Conservation (phyloP, 176 grass and related monocot species). For the Zoysia pacifica region DNA sequence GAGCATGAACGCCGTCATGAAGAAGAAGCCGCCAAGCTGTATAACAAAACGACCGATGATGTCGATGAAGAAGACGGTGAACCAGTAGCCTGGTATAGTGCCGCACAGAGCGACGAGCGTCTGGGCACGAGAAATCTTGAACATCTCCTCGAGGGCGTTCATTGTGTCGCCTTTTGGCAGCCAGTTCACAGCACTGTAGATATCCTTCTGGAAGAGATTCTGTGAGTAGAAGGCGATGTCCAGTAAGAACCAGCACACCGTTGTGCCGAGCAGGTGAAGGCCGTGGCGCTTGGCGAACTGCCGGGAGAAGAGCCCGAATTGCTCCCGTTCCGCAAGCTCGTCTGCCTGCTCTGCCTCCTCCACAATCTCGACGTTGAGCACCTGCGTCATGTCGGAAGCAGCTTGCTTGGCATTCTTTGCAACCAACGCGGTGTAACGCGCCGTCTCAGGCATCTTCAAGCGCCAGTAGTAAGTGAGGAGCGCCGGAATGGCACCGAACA, state of each 20-base stretch:
- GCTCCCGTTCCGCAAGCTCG: neutral
- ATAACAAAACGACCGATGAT: conserved; percentile 27
- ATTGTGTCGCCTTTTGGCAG: conserved; percentile 11
- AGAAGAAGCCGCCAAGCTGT: conserved; percentile 34
- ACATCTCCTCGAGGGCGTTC: conserved; percentile 40
- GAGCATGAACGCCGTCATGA: conserved; percentile 46
- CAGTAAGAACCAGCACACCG: conserved; percentile 30
- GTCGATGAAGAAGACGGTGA: conserved; percentile 38
- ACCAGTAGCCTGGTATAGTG: conserved; percentile 45
- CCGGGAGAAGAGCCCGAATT: conserved; percentile 11
- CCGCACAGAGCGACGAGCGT: conserved; percentile 38
- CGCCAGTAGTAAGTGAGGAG: neutral
- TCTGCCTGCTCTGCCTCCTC: neutral
- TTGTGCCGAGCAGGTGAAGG: conserved; percentile 21
- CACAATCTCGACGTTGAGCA: neutral
- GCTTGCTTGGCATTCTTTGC: neutral
- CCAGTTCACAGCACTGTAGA: conserved; percentile 32
- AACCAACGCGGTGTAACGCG: neutral
- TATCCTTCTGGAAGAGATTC: conserved; percentile 36
- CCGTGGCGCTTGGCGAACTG: conserved; percentile 31
- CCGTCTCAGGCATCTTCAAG: neutral
- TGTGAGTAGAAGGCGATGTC: conserved; percentile 44
- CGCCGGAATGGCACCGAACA: neutral
- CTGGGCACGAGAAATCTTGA: conserved; percentile 22
- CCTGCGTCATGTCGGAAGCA: neutral